These are phyloP conservation scores for Mycena indigotica DNA, from an alignment of 768 basidiomycete genomes.

Conservation along the genomic window DNA sequence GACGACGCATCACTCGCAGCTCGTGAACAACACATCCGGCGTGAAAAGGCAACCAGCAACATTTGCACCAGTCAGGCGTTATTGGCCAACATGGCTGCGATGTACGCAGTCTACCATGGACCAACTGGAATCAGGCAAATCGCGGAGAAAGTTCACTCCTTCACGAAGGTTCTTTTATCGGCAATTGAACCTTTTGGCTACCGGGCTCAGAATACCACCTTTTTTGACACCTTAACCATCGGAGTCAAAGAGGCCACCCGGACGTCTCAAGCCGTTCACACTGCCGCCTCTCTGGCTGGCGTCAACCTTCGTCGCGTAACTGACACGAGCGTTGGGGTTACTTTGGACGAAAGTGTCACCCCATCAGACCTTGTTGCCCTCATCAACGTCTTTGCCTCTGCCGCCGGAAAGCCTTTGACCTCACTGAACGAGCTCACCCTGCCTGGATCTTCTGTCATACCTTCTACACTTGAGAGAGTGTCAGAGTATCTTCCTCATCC, in stretches of 20 bases:
- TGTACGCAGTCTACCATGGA: slow-evolving; percentile 98
- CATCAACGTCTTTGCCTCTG: slow-evolving; percentile 79
- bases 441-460: slow-evolving; percentile 49
- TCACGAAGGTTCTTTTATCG: slow-evolving; percentile 75
- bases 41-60: slow-evolving; percentile 97
- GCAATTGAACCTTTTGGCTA: slow-evolving; percentile 75
- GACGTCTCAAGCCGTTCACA: slow-evolving; percentile 66
- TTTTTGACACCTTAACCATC: slow-evolving; percentile 91
- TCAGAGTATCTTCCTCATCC: slow-evolving; percentile 80
- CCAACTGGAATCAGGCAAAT: slow-evolving; percentile 83
- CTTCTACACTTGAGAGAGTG: slow-evolving; percentile 56
- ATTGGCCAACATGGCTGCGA: slow-evolving; percentile 98
- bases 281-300: slow-evolving; percentile 58
- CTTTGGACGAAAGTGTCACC: slow-evolving; percentile 88
- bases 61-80: slow-evolving; percentile 98
- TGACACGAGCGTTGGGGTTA: slow-evolving; percentile 76
- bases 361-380: slow-evolving; percentile 74
- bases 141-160: slow-evolving; percentile 86
- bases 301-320: slow-evolving; percentile 87
- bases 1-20: slow-evolving; percentile 45
- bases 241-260: slow-evolving; percentile 64
- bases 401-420: slow-evolving; percentile 52
- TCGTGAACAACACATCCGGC: slow-evolving; percentile 94
- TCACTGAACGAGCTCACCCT: slow-evolving; percentile 51
- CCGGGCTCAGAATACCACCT: slow-evolving; percentile 66